Evolutionary conservation across 345 rosid genomes (phyloP).

Genomic region (Populus simonii): DNA sequence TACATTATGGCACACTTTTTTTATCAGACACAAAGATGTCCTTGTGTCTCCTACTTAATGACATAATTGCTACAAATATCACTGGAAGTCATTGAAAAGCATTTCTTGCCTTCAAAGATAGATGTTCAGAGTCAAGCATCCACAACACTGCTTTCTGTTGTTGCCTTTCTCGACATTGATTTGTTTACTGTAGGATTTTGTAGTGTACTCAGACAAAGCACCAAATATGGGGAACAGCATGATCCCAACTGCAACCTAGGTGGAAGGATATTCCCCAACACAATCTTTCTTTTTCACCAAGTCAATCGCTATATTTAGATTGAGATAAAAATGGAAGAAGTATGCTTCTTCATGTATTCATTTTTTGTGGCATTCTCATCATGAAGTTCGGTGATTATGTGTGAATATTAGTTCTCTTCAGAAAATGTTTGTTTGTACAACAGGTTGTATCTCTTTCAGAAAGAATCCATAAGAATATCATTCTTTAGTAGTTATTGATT

Average conservation of each 20-base stretch:
- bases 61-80: background rate
- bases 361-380: background rate
- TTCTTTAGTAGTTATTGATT: background rate
- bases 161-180: background rate
- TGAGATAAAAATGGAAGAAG: background rate
- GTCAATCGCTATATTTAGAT: background rate
- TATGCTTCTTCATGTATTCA: background rate
- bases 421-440: background rate
- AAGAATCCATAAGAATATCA: background rate
- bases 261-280: background rate
- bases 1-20: background rate
- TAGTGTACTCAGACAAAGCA: background rate
- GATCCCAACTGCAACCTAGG: background rate
- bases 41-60: background rate
- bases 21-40: background rate
- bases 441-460: background rate
- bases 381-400: background rate
- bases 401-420: constrained; percentile 1
- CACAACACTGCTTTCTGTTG: background rate
- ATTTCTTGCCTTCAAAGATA: no score
- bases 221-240: background rate
- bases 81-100: no score
- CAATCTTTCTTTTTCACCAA: background rate
- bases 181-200: background rate
- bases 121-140: background rate